These are phyloP conservation scores for Phytophthora tubulina DNA, from an alignment of 352 stramenopile species.

Conservation along the genomic window DNA sequence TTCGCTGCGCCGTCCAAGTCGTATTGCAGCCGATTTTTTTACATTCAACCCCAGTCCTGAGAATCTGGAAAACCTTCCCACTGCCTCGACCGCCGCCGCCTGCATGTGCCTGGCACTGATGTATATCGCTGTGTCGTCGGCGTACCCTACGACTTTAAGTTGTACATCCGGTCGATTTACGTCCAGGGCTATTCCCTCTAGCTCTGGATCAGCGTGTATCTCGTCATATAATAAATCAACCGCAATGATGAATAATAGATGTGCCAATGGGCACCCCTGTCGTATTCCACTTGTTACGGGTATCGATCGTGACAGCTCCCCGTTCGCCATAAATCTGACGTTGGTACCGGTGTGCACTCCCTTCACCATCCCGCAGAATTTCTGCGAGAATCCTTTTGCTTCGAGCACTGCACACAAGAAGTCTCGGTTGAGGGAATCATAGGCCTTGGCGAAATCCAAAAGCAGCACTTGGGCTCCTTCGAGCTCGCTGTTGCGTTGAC, in stretches of 20 bases:
- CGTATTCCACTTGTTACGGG: conserved; percentile 6
- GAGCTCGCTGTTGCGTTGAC: too few species aligned
- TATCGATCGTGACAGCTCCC: neutral
- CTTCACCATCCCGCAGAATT: neutral
- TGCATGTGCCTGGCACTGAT: too few species aligned
- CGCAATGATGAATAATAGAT: neutral
- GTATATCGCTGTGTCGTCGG: too few species aligned
- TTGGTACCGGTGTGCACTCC: neutral
- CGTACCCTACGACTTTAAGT: neutral
- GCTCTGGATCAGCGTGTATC: neutral
- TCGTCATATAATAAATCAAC: conserved; percentile 1
- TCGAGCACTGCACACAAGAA: neutral
- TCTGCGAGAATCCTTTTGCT: conserved; percentile 6
- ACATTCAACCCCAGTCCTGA: too few species aligned
- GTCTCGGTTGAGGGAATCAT: conserved; percentile 1
- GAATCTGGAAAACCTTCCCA: too few species aligned
- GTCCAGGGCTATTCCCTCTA: neutral
- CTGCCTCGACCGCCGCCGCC: too few species aligned
- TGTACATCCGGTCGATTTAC: too few species aligned
- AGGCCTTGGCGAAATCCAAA: conserved; percentile 4
- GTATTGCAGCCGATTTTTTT: too few species aligned
- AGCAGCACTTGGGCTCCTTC: neutral
- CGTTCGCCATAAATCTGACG: conserved; percentile 4
- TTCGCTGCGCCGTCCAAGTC: too few species aligned
- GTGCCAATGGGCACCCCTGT: conserved; percentile 12